Evolutionary conservation across 2,329 filamentous ascomycete genomes (phyloP).

Genomic region (Venturia carpophila): DNA sequence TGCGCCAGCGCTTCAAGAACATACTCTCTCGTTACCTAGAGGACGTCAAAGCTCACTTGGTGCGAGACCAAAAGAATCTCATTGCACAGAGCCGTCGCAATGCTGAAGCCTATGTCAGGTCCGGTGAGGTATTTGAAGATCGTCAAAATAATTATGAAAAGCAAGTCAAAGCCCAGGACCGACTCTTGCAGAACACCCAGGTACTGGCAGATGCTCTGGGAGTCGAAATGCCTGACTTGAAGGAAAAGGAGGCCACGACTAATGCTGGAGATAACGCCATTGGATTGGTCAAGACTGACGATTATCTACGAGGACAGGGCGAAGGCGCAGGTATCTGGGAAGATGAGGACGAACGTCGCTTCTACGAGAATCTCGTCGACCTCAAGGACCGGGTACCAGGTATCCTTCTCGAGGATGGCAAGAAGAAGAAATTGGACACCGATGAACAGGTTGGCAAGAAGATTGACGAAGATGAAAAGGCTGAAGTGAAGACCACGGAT

Average conservation of each 20-base stretch:
- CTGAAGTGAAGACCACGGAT: conserved; percentile 32
- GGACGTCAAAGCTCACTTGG: conserved; percentile 79
- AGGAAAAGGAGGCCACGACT: conserved; percentile 67
- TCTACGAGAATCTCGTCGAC: conserved; percentile 95
- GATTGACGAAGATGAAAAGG: conserved; percentile 47
- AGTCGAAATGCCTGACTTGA: conserved; percentile 87
- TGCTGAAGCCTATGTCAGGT: conserved; percentile 96
- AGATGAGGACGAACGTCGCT: conserved; percentile 93
- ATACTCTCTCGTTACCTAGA: conserved; percentile 85
- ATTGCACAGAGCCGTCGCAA: conserved; percentile 84
- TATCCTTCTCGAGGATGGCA: conserved; percentile 85
- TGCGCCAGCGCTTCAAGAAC: conserved; percentile 79
- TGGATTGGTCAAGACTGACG: conserved; percentile 85
- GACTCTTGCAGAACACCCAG: conserved; percentile 82
- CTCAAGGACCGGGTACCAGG: conserved; percentile 91
- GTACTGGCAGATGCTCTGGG: conserved; percentile 81
- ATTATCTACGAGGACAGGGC: conserved; percentile 82
- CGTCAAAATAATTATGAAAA: conserved; percentile 94
- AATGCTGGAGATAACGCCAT: conserved; percentile 66
- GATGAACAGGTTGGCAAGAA: conserved; percentile 82
- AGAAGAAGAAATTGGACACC: conserved; percentile 79
- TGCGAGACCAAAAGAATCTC: conserved; percentile 87
- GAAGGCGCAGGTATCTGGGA: conserved; percentile 97
- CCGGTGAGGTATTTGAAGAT: conserved; percentile 96
- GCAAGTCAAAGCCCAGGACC: conserved; percentile 84